Evolutionary conservation across 2,329 filamentous ascomycete genomes (phyloP).

Genomic region (Camptophora hylomeconis): DNA sequence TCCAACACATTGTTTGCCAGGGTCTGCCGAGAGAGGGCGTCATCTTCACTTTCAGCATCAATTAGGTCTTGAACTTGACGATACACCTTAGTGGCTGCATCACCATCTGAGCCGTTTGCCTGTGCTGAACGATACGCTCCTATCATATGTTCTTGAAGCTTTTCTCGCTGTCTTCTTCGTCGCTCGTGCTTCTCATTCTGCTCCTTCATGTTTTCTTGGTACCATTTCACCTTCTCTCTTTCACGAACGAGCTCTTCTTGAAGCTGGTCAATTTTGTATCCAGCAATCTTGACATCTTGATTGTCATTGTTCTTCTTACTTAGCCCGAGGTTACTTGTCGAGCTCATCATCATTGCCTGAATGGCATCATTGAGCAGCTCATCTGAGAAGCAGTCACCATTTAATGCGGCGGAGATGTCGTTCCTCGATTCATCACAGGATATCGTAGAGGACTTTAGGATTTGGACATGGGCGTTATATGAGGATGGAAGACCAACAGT

Average conservation of each 20-base stretch:
- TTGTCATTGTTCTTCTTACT: constrained; percentile 10
- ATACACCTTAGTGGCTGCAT: constrained; percentile 25
- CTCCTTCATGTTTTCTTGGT: constrained; percentile 25
- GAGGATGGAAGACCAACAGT: constrained; percentile 22
- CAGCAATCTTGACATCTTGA: constrained; percentile 18
- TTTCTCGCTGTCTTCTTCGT: constrained; percentile 26
- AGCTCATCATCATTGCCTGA: constrained; percentile 7
- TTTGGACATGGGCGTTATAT: constrained; percentile 14
- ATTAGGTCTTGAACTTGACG: constrained; percentile 21
- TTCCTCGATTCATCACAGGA: too few relatives aligned
- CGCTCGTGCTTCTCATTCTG: constrained; percentile 24
- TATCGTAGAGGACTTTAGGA: constrained; percentile 7
- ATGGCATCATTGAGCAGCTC: constrained; percentile 16
- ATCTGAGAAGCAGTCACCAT: constrained; percentile 21
- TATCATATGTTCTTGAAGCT: constrained; percentile 26
- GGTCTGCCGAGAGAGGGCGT: constrained; percentile 3
- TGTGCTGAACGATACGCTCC: constrained; percentile 33
- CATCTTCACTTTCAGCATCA: constrained; percentile 23
- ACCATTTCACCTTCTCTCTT: constrained; percentile 20
- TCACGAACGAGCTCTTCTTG: constrained; percentile 27
- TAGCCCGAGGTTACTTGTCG: constrained; percentile 3
- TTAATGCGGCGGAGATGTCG: constrained; percentile 5
- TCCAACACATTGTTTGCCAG: not conserved
- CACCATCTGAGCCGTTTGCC: constrained; percentile 29
- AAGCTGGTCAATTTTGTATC: constrained; percentile 16